Evolutionary conservation across 1,139 yeast species (phyloP), one percentile per base, ranked within the genome.

Genomic region (Citeromyces siamensis): DNA sequence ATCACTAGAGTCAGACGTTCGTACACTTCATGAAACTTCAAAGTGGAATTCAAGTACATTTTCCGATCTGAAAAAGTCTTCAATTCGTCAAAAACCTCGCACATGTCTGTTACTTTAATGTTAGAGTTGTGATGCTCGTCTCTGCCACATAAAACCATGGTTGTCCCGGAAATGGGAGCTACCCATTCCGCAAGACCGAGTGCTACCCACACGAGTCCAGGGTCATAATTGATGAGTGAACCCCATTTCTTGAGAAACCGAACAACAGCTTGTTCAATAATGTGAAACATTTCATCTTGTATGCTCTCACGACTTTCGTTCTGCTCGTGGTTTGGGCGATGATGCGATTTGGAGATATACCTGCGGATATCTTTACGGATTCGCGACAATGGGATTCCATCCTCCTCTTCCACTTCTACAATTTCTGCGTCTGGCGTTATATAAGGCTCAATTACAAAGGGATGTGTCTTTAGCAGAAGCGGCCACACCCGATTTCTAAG

Each of bases 101-200:
- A 56, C 14, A 72, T 46, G 39, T 68, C 60, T 41, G 68, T 64
- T 26, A 56, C 42, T 37, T 53, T 53, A 1, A 56, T 52, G 20
- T 59, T 58, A 39, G 53, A 53, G 38, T 51, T 53, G 10, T 58
- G 55, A 37, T 52, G 43, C 38, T 53, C 55, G 40, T 54, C 63
- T 38, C 58, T 49, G 4, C 66, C 66, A 46, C 62, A 52, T 6
- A 62, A 42, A 3, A 62, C 64, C 44, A 52, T 58, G 37, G 54
- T 55, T 2, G 64, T 57, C 35, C 51, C 47, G 4, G 38, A 37
- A 13, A 64, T 48, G 2, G 85, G 83, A 6, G 94, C 93, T 27
- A 80, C 69, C 94, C 95, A 85, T 54, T 85, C 95, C 2, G 95
- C 93, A 37, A 88, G 60, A 7, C 86, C 86, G 34, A 84, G 60